Base-by-base conservation (phyloP, 2,329 filamentous ascomycete genomes). In the Ascosphaera aggregata region DNA sequence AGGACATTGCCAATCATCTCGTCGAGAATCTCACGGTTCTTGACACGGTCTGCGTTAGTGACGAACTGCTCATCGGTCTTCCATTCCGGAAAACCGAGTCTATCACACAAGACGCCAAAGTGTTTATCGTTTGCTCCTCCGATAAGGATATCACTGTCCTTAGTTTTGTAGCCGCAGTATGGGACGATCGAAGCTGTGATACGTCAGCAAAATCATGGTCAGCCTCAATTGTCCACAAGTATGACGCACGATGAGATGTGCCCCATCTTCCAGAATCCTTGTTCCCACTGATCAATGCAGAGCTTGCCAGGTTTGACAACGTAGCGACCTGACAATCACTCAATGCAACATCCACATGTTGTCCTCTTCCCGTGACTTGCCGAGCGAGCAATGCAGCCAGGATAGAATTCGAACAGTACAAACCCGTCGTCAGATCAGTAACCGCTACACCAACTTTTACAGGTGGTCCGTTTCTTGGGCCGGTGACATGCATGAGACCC, bases 381-480 rank as follows among this genome's bases (percentile, higher is more conserved):
- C 86, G 69, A 0, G 71, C 69, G n/a, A 95, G 62, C 15, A 98
- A 64, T 1, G 86, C 84, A 0, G 89, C 89, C 78, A 95, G 86
- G 51, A 98, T 82, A 42, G 81, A 78, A 57, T 95, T 95, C 48
- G 79, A 85, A 1, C 86, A 89, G 58, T 98, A 98, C 3, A 98
- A 61, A 0, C 89, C 89, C 0, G 89, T 95, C 0, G 89, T 95
- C 38, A 98, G 61, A 57, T 98, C 89, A 0, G 89, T 95, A 2
- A 98, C 89, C 2, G 89, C 89, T 2, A 98, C 89, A 15, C 89
- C 89, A 2, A 98, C 89, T 60, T 98, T 98, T 31, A 94, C 89
- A 0, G 89, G 89, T 1, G 84, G 78, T 0, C 86, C 84, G 49
- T 92, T 79, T 41, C 85, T 69, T 43, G 71, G 70, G 22, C 89